Base-by-base conservation (phyloP, 345 rosid species). In the Reutealis trisperma region DNA sequence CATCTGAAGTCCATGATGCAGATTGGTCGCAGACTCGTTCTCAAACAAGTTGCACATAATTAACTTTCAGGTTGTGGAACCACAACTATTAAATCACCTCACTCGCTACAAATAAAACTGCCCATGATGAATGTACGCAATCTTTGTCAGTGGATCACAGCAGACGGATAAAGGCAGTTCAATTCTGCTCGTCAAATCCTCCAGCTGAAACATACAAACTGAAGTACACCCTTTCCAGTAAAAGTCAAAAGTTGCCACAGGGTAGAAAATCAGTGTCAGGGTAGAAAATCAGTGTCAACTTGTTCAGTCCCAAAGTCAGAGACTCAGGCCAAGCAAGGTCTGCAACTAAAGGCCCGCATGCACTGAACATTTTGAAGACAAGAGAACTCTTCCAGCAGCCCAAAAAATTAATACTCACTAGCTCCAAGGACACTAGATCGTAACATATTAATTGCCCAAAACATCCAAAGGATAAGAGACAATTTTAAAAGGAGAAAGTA, bases 341-440 rank as follows among this genome's bases (percentile, higher is more conserved):
- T 61, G 75, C 73, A 64, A 77, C 81, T 30, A 70, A 57, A 77
- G 74, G 77, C 83, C 65, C 44, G 75, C 22, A 42, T 5, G 41
- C 70, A 30, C 32, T 21, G 58, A 54, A 58, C 10, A 60, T 27
- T 59, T 32, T 67, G 61, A 66, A 49, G 70, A 58, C 30, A 59
- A 54, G 70, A 79, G 78, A 37, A 37, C 74, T 54, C 74, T 34
- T 73, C 79, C 51, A 54, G 71, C 72, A 79, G 59, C 59, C 67
- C 67, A 64, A 65, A 74, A 63, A 37, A 37, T 37, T 37, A 55
- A 75, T 24, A 74, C 51, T 76, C 71, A 55, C 49, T 49, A 34
- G 64, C 55, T 74, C 67, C 14, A 47, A 15, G 73, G 42, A 49
- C 66, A 72, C 75, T 41, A 68, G n/a, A 68, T 7, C 69, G 45